Base-by-base conservation (phyloP, 257 asterid genomes). In the Solanum habrochaites region DNA sequence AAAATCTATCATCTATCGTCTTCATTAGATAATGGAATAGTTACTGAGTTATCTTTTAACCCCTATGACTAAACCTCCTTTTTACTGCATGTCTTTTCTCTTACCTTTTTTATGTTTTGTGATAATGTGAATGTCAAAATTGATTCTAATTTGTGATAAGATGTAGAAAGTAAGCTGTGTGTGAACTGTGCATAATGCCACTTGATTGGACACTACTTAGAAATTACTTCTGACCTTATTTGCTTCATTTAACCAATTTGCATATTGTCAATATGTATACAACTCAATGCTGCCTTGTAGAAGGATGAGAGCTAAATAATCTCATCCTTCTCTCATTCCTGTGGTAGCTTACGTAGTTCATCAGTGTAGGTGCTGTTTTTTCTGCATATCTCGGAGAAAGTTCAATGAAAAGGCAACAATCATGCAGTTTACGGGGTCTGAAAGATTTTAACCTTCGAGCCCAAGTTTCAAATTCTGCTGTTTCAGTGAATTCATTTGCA, bases 401-500 rank as follows among this genome's bases (percentile, higher is more conserved):
- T 88, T 90, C 95, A 82, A 67, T 77, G 82, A 89, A 88, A 88
- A 86, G 88, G 88, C 86, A 88, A 49, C 89, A 71, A 72, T 89
- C 88, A 87, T 88, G 89, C 31, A 91, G 25, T 43, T 31, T 86
- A 29, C 90, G 40, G 80, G 39, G 31, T 74, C 67, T 85, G 21
- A 86, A 88, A 75, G 88, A 84, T 77, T 89, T 80, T 45, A 62
- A 88, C 45, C 90, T 93, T 78, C 91, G 42, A 32, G 87, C 92
- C 88, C 90, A 85, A 84, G 92, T 92, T 87, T 86, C 80, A 78
- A 92, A 92, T 84, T 89, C 93, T 88, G 88, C 93, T 80, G 64
- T 92, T 89, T 88, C 91, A 71, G 94, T 97, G 85, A 98, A 96
- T 89, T 43, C 91, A 56, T 94, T 93, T 92, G 95, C 94, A 32